Conservation (phyloP, 2,329 filamentous ascomycete genomes). For the Pseudogymnoascus sp. region DNA sequence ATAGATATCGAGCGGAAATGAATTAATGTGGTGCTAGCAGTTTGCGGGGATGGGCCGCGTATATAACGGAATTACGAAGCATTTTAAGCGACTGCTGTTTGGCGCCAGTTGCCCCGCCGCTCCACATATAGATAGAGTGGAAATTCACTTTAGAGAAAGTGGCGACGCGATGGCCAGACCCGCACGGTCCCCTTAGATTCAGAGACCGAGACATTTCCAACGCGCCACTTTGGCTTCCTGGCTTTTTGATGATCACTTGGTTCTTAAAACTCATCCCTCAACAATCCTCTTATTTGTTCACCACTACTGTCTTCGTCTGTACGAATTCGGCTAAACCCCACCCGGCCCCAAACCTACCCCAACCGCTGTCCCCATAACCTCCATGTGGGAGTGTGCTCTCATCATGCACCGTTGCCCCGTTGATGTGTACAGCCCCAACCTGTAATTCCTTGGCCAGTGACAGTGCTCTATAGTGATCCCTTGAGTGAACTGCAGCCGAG, state of each 20-base stretch:
- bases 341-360: conserved; percentile 19
- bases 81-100: background rate
- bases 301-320: conserved; percentile 43
- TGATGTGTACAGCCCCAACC: conserved; percentile 21
- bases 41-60: background rate
- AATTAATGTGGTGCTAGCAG: background rate
- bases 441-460: conserved; percentile 12
- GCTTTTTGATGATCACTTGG: background rate
- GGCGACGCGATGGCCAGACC: background rate
- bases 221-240: background rate
- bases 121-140: background rate
- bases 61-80: background rate
- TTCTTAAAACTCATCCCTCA: background rate
- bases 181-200: background rate
- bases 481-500: conserved; percentile 17
- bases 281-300: background rate
- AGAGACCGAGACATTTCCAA: background rate
- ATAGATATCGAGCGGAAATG: background rate
- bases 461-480: conserved; percentile 10
- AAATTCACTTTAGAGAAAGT: background rate
- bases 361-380: conserved; percentile 21
- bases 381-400: conserved; percentile 21
- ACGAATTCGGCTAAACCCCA: conserved; percentile 51
- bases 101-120: background rate
- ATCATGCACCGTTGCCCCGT: conserved; percentile 20